Evolutionary conservation across 345 rosid species (phyloP).

Genomic region (Triadica sebifera): DNA sequence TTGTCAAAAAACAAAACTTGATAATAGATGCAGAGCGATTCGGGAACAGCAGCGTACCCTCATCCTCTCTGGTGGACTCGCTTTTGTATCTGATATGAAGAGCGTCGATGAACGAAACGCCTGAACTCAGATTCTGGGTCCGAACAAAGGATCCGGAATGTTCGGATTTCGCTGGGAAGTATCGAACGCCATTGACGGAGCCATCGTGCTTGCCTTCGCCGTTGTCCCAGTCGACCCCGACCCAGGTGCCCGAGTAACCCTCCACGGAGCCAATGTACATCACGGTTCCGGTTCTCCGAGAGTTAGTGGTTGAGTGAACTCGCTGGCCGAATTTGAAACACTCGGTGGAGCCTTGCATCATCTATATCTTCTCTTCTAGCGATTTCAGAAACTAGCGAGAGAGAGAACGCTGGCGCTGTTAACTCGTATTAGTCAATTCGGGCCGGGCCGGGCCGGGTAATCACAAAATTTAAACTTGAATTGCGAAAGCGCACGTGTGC

Average conservation of each 20-base stretch:
- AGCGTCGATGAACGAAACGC: conserved; percentile 67
- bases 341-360: conserved; percentile 18
- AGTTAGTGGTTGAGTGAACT: conserved; percentile 58
- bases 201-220: conserved; percentile 83
- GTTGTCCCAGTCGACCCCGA: conserved; percentile 88
- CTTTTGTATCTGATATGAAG: conserved; percentile 63
- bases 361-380: neutral
- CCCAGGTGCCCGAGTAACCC: conserved; percentile 66
- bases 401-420: neutral
- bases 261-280: conserved; percentile 66
- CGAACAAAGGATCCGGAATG: conserved; percentile 75
- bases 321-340: conserved; percentile 58
- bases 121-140: conserved; percentile 54
- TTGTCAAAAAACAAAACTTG: neutral
- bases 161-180: conserved; percentile 56
- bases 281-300: conserved; percentile 68
- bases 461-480: neutral
- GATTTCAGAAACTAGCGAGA: neutral
- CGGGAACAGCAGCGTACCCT: conserved; percentile 41
- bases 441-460: neutral
- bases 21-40: neutral
- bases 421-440: too few species aligned
- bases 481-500: too few species aligned
- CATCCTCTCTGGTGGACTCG: conserved; percentile 64
- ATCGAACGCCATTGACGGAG: conserved; percentile 63